These are phyloP conservation scores for Coprinopsis cinerea DNA, from an alignment of 768 basidiomycete species.

Conservation along the genomic window DNA sequence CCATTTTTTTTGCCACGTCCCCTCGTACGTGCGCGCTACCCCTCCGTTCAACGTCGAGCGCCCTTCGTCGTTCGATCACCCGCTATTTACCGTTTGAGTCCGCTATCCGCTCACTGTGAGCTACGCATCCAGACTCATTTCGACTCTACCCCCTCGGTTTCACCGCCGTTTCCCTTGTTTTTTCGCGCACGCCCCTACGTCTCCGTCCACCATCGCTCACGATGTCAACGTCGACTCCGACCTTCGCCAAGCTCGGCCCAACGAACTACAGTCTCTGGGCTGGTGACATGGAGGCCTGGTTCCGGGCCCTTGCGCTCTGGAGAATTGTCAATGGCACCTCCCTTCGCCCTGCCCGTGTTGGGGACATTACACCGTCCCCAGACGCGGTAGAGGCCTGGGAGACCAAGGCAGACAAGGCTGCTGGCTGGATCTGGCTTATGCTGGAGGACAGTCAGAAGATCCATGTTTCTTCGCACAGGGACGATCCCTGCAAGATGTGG, in stretches of 20 bases:
- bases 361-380: neutral
- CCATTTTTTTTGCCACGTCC: too few species aligned
- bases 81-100: too few species aligned
- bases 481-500: too few species aligned
- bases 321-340: neutral
- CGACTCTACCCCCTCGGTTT: neutral
- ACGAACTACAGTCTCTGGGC: too few species aligned
- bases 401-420: neutral
- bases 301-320: neutral
- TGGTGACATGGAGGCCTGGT: conserved; percentile 7
- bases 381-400: too few species aligned
- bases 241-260: too few species aligned
- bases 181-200: neutral
- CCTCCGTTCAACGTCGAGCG: too few species aligned
- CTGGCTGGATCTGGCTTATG: neutral
- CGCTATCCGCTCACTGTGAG: too few species aligned
- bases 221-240: too few species aligned
- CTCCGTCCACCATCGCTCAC: neutral
- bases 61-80: too few species aligned
- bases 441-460: neutral
- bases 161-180: neutral
- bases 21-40: too few species aligned
- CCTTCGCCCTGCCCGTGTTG: neutral
- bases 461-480: too few species aligned
- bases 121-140: neutral